These are phyloP conservation scores for Capsicum pubescens DNA, from an alignment of 257 asterid genomes.

Conservation along the genomic window DNA sequence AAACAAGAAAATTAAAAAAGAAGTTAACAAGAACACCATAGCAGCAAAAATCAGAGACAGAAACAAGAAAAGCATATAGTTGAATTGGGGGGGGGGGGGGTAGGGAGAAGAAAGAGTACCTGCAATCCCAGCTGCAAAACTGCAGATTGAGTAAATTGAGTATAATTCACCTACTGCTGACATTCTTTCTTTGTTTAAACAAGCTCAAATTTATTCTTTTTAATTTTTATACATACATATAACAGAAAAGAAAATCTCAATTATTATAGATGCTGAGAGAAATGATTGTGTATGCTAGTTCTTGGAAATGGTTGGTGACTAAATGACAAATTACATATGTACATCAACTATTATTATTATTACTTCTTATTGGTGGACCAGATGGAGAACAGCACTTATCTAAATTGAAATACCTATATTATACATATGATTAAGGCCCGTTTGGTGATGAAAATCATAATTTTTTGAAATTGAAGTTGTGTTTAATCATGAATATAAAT, in stretches of 20 bases:
- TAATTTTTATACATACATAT: not conserved
- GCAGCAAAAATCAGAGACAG: not conserved
- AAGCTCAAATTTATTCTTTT: not conserved
- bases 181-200: slow-evolving; percentile 21
- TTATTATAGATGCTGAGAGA: not conserved
- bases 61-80: not conserved
- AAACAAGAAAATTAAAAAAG: not conserved
- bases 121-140: slow-evolving; percentile 80
- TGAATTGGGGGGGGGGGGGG: not conserved
- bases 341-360: not conserved
- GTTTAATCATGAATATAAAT: no score
- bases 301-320: not conserved
- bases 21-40: not conserved
- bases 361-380: not conserved
- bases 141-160: slow-evolving; percentile 55
- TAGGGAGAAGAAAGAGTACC: slow-evolving; percentile 41
- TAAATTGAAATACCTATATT: not conserved
- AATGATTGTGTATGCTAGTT: not conserved
- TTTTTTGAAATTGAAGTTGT: no score
- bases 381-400: not conserved
- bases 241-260: not conserved
- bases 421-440: not conserved
- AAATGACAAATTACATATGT: not conserved
- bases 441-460: no score
- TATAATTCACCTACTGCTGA: slow-evolving; percentile 38